These are phyloP conservation scores for Tolypocladium ovalisporum DNA, from an alignment of 2,329 filamentous ascomycete species.

Conservation along the genomic window DNA sequence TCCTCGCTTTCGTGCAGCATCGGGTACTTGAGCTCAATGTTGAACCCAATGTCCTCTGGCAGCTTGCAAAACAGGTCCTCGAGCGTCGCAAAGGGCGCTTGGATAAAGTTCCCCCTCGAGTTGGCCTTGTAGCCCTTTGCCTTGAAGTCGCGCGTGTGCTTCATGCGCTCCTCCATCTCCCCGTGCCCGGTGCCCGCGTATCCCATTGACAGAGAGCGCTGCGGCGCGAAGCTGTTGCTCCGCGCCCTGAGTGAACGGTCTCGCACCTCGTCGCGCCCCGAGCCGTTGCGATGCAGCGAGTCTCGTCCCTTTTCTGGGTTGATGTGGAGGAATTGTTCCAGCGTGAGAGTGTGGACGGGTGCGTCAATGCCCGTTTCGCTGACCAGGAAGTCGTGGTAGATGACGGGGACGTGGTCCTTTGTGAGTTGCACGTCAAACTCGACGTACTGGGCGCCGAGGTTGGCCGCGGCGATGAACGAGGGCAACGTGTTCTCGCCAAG, in stretches of 20 bases:
- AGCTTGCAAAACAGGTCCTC: conserved; percentile 86
- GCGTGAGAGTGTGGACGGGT: conserved; percentile 84
- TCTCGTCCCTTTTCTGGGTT: conserved; percentile 42
- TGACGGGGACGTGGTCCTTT: conserved; percentile 97
- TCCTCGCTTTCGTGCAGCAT: conserved; percentile 95
- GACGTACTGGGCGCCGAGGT: conserved; percentile 69
- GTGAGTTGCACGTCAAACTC: conserved; percentile 89
- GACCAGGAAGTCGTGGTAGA: conserved; percentile 97
- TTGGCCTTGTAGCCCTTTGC: conserved; percentile 94
- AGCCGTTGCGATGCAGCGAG: not conserved
- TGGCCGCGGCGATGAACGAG: conserved; percentile 93
- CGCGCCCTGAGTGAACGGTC: conserved; percentile 7
- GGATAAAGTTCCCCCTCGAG: conserved; percentile 85
- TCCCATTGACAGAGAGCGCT: conserved; percentile 46
- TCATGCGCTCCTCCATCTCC: conserved; percentile 72
- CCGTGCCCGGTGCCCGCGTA: conserved; percentile 28
- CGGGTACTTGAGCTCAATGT: conserved; percentile 98
- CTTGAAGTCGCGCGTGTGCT: conserved; percentile 92
- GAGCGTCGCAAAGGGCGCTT: conserved; percentile 88
- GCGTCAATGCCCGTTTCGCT: conserved; percentile 97
- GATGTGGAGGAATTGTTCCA: conserved; percentile 92
- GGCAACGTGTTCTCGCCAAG: conserved; percentile 92
- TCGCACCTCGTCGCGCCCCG: not conserved
- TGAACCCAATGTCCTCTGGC: conserved; percentile 79
- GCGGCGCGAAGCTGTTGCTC: conserved; percentile 28